phyloP scores from a whole-genome alignment of 176 grass and related monocot genomes.

The Avena atlantica region DNA sequence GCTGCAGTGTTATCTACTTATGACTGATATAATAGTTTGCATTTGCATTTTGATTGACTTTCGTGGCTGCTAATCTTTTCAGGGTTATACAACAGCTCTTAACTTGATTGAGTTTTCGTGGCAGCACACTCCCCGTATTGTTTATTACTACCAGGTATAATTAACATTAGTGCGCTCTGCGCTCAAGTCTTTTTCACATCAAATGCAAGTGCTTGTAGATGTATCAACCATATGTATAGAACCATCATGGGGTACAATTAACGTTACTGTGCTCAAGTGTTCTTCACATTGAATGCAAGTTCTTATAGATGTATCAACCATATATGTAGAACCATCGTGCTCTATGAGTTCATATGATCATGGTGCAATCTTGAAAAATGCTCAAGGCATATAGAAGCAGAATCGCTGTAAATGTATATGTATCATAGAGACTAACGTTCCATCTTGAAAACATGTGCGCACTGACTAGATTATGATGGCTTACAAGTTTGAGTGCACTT shows the following conservation, averaged over 20 bases:
- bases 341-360: neutral
- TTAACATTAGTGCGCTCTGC: neutral
- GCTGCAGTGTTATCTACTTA: neutral
- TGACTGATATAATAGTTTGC: neutral
- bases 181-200: neutral
- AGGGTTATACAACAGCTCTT: slow-evolving; percentile 54
- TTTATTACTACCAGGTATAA: slow-evolving; percentile 78
- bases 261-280: neutral
- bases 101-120: slow-evolving; percentile 53
- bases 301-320: slow-evolving; percentile 18
- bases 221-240: neutral
- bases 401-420: neutral
- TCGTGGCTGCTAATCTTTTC: slow-evolving; percentile 37
- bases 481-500: neutral
- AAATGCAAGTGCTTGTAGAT: slow-evolving; percentile 13
- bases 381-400: neutral
- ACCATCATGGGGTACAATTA: neutral
- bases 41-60: slow-evolving; percentile 29
- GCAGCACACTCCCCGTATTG: slow-evolving; percentile 53
- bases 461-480: neutral
- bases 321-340: neutral
- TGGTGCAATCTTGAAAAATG: neutral
- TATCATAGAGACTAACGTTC: neutral
- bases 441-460: neutral
- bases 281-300: neutral